Conservation (phyloP, 75 land plant species). For the Selaginella moellendorffii region DNA sequence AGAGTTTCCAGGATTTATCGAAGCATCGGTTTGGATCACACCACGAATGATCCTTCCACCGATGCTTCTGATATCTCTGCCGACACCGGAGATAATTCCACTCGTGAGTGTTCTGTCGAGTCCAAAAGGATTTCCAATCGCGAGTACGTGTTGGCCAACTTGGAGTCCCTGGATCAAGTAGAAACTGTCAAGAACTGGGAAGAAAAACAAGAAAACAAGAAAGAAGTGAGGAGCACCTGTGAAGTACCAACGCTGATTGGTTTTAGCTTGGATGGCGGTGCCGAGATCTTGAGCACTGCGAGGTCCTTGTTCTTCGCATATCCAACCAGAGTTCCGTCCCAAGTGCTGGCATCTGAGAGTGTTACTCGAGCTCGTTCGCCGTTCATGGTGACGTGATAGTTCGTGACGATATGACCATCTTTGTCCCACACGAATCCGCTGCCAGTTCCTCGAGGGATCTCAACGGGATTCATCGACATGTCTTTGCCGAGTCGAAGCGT, state of each 20-base stretch:
- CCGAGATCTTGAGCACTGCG: slow-evolving; percentile 20
- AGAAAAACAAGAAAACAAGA: background rate
- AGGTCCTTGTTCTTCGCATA: slow-evolving; percentile 25
- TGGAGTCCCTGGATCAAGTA: slow-evolving; percentile 2
- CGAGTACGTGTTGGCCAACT: slow-evolving; percentile 20
- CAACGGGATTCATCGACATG: slow-evolving; percentile 18
- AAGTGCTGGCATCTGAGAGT: slow-evolving; percentile 19
- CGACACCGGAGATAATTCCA: slow-evolving; percentile 22
- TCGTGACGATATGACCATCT: slow-evolving; percentile 24
- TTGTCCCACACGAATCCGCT: slow-evolving; percentile 29
- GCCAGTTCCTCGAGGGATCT: slow-evolving; percentile 22
- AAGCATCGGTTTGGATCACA: slow-evolving; percentile 20
- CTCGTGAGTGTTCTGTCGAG: slow-evolving; percentile 20
- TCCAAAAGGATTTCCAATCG: slow-evolving; percentile 21
- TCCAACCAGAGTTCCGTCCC: slow-evolving; percentile 23
- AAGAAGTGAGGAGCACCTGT: slow-evolving; percentile 10
- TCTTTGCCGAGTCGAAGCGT: slow-evolving; percentile 9
- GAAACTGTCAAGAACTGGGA: no score
- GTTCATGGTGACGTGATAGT: slow-evolving; percentile 22
- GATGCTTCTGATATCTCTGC: slow-evolving; percentile 17
- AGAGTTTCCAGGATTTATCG: slow-evolving; percentile 22
- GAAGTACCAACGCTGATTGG: slow-evolving; percentile 22
- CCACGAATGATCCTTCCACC: slow-evolving; percentile 14
- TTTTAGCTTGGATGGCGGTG: slow-evolving; percentile 15
- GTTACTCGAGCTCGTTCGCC: slow-evolving; percentile 19